Conservation (phyloP, 371 early-diverging fungal genomes). For the Rhizomucor pusillus region DNA sequence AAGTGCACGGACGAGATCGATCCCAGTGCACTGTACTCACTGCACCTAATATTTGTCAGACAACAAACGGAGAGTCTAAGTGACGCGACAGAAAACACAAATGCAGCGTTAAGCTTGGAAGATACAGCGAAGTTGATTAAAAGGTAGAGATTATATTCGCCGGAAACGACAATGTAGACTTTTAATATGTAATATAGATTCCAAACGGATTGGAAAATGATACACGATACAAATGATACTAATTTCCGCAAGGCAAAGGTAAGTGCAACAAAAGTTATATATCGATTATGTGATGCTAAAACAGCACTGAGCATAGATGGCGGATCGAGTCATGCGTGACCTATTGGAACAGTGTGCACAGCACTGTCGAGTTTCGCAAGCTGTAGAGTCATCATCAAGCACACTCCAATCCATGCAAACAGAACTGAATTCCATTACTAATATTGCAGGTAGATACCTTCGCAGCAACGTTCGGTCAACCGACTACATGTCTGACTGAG, state of each 20-base stretch:
- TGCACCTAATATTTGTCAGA: background rate
- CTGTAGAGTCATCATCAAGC: conserved; percentile 4
- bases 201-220: conserved; percentile 19
- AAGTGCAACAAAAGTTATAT: background rate
- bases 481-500: background rate
- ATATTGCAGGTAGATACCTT: conserved; percentile 8
- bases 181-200: conserved; percentile 4
- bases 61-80: background rate
- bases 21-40: background rate
- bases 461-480: background rate
- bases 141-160: too few relatives aligned
- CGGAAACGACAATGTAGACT: background rate
- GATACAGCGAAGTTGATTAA: conserved; percentile 24
- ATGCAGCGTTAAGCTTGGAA: conserved; percentile 15
- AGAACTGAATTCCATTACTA: conserved; percentile 6
- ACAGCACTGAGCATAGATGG: conserved; percentile 8
- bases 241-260: conserved; percentile 30
- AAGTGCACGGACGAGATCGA: conserved; percentile 1
- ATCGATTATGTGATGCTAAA: background rate
- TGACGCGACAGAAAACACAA: background rate
- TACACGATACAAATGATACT: conserved; percentile 17
- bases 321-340: conserved; percentile 12
- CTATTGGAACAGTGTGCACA: conserved; percentile 14
- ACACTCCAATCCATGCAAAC: conserved; percentile 3
- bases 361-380: conserved; percentile 8